Evolutionary conservation across 495 filamentous ascomycete species (phyloP).

Genomic region (Lasiosphaeria miniovina): DNA sequence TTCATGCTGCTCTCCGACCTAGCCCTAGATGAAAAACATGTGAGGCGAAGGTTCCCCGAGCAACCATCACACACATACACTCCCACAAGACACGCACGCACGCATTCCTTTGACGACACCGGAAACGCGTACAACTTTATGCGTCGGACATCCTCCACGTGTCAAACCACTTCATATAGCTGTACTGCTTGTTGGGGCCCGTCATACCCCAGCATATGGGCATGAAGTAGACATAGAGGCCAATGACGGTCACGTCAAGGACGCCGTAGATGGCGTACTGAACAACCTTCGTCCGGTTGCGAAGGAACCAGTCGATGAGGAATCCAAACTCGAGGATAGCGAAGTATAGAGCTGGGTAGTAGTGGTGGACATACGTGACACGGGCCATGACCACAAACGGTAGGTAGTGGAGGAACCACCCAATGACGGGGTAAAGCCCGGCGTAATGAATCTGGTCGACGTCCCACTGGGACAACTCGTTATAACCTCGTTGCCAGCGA

Average conservation of each 20-base stretch:
- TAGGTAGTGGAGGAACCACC: constrained; percentile 94
- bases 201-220: constrained; percentile 98
- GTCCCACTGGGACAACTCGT: constrained; percentile 72
- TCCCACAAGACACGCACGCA: background rate
- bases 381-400: constrained; percentile 97
- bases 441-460: constrained; percentile 94
- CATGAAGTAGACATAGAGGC: constrained; percentile 82
- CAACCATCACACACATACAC: background rate
- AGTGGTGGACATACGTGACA: constrained; percentile 98
- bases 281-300: constrained; percentile 55
- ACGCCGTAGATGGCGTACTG: constrained; percentile 64
- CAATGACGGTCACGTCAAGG: constrained; percentile 69
- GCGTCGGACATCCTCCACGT: constrained; percentile 62
- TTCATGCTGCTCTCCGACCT: constrained; percentile 6
- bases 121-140: constrained; percentile 24
- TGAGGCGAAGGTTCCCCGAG: constrained; percentile 10
- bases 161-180: constrained; percentile 87
- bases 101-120: background rate
- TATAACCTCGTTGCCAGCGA: constrained; percentile 93
- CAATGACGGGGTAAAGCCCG: constrained; percentile 84
- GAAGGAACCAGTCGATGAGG: constrained; percentile 76
- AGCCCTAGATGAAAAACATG: constrained; percentile 1
- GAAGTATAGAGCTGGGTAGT: constrained; percentile 98
- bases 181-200: constrained; percentile 77
- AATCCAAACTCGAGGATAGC: constrained; percentile 90